Percentiles rank a stretch among this genome's conserved stretches.
phyloP scores from a whole-genome alignment of 345 rosid species.

The Clarkia xantiana region DNA sequence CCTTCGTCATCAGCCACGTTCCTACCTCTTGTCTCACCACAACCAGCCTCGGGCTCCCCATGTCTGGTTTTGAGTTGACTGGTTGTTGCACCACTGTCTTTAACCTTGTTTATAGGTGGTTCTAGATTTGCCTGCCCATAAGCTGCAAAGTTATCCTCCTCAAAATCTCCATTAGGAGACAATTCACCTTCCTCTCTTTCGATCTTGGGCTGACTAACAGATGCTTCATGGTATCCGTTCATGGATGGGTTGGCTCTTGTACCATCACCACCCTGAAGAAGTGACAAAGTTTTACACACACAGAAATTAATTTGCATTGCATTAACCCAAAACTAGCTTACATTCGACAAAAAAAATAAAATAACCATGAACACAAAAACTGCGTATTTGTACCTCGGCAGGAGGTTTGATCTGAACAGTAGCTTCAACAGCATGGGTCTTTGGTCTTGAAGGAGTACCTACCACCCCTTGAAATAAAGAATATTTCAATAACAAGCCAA shows the following conservation, averaged over 20 bases:
- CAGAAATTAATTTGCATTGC: no score
- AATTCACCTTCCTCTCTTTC: slow-evolving; percentile 99
- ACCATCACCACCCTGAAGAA: slow-evolving; percentile 42
- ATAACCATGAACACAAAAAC: no score
- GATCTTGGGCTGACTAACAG: slow-evolving; percentile 37
- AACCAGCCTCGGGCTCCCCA: no score
- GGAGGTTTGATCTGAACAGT: no score
- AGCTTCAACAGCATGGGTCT: no score
- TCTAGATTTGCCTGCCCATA: slow-evolving; percentile 54
- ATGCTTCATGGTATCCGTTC: slow-evolving; percentile 45
- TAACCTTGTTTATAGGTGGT: slow-evolving; percentile 27
- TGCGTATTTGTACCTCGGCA: no score
- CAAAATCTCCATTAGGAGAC: slow-evolving; percentile 87
- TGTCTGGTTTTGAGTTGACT: slow-evolving; percentile 31
- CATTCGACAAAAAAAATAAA: no score
- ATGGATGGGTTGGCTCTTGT: slow-evolving; percentile 23
- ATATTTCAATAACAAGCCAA: no score
- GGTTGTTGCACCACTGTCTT: slow-evolving; percentile 30
- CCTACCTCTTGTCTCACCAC: slow-evolving; percentile 25
- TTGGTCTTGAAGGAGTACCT: no score
- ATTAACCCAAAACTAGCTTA: no score
- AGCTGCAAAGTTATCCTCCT: slow-evolving; percentile 74
- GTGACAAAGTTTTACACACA: no score
- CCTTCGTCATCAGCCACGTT: slow-evolving; percentile 71
- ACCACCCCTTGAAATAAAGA: no score